Conservation (phyloP, 202 grass and related monocot species). For the Cymbopogon flexuosus region DNA sequence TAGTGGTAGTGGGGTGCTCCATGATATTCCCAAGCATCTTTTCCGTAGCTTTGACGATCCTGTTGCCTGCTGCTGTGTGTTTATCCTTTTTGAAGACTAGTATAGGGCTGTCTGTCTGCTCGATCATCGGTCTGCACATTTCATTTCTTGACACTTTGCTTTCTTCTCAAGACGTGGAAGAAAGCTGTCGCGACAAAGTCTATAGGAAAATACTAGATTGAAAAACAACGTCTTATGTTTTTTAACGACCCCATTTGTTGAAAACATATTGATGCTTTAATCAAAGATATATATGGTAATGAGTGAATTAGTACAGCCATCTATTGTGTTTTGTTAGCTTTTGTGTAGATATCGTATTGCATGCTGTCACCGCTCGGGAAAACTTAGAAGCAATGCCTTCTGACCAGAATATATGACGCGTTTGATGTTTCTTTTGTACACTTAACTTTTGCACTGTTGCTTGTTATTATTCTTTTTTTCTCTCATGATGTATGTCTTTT, state of each 20-base stretch:
- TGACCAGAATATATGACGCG: background rate
- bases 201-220: too few species aligned
- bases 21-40: slow-evolving; percentile 28
- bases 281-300: too few species aligned
- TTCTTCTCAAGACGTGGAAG: slow-evolving; percentile 23
- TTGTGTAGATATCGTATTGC: slow-evolving; percentile 21
- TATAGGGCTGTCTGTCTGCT: too few species aligned
- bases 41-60: background rate
- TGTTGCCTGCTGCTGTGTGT: slow-evolving; percentile 2
- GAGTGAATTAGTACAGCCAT: background rate
- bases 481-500: background rate
- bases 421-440: background rate
- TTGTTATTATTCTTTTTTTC: background rate
- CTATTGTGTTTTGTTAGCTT: slow-evolving; percentile 6
- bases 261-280: too few species aligned
- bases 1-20: slow-evolving; percentile 4
- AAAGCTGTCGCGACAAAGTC: too few species aligned
- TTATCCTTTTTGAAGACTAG: background rate
- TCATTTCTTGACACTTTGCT: slow-evolving; percentile 20
- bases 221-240: too few species aligned
- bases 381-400: slow-evolving; percentile 33
- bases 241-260: too few species aligned
- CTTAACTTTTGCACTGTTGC: background rate
- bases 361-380: background rate
- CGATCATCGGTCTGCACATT: background rate